These are phyloP conservation scores for Metarhizium sp. DNA, from an alignment of 2,329 filamentous ascomycete genomes.

Conservation along the genomic window DNA sequence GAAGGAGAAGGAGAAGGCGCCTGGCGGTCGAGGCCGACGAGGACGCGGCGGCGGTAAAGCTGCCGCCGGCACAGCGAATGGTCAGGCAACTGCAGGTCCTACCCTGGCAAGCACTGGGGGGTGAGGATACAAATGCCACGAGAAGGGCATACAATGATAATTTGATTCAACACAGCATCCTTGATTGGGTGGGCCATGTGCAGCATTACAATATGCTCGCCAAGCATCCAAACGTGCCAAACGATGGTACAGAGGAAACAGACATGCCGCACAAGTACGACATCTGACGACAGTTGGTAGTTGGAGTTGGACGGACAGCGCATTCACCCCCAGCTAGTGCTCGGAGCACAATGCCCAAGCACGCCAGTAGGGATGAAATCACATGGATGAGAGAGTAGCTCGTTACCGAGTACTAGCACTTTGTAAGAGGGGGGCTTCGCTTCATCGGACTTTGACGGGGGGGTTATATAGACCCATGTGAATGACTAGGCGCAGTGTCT, in stretches of 20 bases:
- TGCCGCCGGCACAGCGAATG: conserved; percentile 9
- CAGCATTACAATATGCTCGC: conserved; percentile 10
- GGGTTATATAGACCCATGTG: not conserved
- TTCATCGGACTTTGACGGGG: not conserved
- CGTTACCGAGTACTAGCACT: not conserved
- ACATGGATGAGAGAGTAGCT: not conserved
- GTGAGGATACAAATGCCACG: not conserved
- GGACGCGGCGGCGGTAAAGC: conserved; percentile 20
- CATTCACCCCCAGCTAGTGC: not conserved
- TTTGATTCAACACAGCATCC: conserved; percentile 2
- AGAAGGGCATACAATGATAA: conserved; percentile 1
- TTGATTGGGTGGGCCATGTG: not conserved
- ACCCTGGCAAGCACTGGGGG: conserved; percentile 8
- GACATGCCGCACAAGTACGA: not conserved
- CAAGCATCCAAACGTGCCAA: conserved; percentile 4
- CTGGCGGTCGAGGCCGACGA: conserved; percentile 21
- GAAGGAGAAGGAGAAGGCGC: conserved; percentile 17
- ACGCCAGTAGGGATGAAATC: not conserved
- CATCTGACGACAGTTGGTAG: not conserved
- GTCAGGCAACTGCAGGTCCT: conserved; percentile 1
- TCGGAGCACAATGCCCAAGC: not conserved
- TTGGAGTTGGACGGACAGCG: not conserved
- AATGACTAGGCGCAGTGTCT: not conserved
- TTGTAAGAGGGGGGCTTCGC: not conserved
- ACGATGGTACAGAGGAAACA: not conserved